These are phyloP conservation scores for Circinella umbellata DNA, from an alignment of 371 early-diverging fungal genomes.

Conservation along the genomic window DNA sequence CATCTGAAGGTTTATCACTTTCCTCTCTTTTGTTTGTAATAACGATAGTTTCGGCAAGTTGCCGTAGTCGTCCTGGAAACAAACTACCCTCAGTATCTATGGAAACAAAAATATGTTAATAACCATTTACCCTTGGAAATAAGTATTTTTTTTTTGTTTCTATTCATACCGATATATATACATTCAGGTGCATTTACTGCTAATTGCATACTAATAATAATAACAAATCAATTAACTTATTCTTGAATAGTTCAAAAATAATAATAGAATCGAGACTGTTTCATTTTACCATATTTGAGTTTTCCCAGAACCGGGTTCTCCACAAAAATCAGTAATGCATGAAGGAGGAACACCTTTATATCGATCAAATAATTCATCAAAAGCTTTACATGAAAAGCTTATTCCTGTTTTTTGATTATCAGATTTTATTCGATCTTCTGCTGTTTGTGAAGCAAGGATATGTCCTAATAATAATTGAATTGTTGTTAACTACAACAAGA, in stretches of 20 bases:
- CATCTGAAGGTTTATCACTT: background rate
- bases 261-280: background rate
- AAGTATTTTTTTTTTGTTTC: too few species aligned
- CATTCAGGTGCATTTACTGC: slow-evolving; percentile 67
- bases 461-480: background rate
- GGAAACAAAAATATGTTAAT: too few species aligned
- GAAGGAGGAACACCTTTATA: slow-evolving; percentile 15
- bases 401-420: slow-evolving; percentile 8
- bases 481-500: too few species aligned
- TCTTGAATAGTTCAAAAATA: background rate
- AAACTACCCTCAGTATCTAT: slow-evolving; percentile 74
- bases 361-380: slow-evolving; percentile 10
- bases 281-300: slow-evolving; percentile 64
- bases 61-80: slow-evolving; percentile 18
- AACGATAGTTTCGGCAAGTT: background rate
- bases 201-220: slow-evolving; percentile 59
- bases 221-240: background rate
- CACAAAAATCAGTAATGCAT: slow-evolving; percentile 66
- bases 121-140: too few species aligned
- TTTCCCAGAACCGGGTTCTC: slow-evolving; percentile 71
- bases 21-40: background rate
- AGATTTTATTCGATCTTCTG: slow-evolving; percentile 3
- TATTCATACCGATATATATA: slow-evolving; percentile 61
- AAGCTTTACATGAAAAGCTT: background rate
- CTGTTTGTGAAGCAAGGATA: slow-evolving; percentile 15